Evolutionary conservation across 2,329 filamentous ascomycete species (phyloP).

Genomic region (Aphanocladium album): DNA sequence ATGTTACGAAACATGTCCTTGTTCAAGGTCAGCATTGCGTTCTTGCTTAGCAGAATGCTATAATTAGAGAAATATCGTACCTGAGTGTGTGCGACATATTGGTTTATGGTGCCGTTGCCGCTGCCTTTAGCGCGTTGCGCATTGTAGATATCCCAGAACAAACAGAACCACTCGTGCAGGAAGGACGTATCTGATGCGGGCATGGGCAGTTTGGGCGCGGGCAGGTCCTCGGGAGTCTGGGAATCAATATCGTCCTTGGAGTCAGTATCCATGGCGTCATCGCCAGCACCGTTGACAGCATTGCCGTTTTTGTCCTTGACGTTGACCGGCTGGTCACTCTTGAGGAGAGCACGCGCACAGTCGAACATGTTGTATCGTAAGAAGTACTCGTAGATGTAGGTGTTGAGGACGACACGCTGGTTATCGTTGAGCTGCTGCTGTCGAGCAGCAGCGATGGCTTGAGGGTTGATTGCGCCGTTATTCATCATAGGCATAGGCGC

Average conservation of each 20-base stretch:
- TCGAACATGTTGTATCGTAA: conserved; percentile 80
- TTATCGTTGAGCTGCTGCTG: conserved; percentile 41
- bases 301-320: conserved; percentile 67
- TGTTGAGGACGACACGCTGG: conserved; percentile 63
- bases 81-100: conserved; percentile 80
- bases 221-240: conserved; percentile 76
- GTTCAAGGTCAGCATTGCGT: conserved; percentile 69
- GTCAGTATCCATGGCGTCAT: conserved; percentile 78
- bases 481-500: conserved; percentile 63
- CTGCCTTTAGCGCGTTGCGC: conserved; percentile 67
- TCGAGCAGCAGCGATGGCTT: conserved; percentile 27
- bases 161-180: conserved; percentile 93
- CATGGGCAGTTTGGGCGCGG: conserved; percentile 63
- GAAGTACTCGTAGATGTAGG: conserved; percentile 90
- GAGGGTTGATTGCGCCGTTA: conserved; percentile 42
- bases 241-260: conserved; percentile 69
- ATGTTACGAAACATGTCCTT: conserved; percentile 72
- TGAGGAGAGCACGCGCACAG: conserved; percentile 69
- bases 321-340: conserved; percentile 61
- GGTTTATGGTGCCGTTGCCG: conserved; percentile 57
- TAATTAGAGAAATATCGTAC: conserved; percentile 54
- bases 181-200: conserved; percentile 70
- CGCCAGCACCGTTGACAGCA: conserved; percentile 62
- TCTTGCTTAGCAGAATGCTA: conserved; percentile 36
- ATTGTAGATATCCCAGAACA: conserved; percentile 95